Percentiles rank a stretch among this genome's conserved stretches.
Evolutionary conservation across 768 basidiomycete species (phyloP).

Genomic region (Naganishia onofrii): DNA sequence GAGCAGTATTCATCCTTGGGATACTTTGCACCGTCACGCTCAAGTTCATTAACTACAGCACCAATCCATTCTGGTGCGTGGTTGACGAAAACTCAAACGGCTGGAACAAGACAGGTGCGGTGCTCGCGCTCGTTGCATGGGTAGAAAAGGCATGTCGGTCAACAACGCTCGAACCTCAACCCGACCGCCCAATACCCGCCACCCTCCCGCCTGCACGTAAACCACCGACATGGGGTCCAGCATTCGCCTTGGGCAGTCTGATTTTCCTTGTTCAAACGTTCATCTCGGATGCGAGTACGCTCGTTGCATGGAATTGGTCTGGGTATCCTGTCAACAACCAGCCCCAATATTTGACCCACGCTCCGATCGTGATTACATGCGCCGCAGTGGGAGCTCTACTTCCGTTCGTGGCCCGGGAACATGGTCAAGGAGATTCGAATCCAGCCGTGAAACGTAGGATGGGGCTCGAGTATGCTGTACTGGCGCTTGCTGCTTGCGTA

Average conservation of each 20-base stretch:
- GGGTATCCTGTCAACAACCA: conserved; percentile 63
- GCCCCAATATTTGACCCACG: conserved; percentile 1
- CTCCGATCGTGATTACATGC: conserved; percentile 10
- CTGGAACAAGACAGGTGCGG: conserved; percentile 67
- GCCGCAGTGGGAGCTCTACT: neutral
- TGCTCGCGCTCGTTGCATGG: conserved; percentile 62
- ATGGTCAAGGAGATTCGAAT: neutral
- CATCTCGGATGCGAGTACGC: conserved; percentile 70
- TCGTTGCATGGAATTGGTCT: conserved; percentile 85
- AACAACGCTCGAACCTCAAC: conserved; percentile 27
- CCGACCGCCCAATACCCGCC: conserved; percentile 16
- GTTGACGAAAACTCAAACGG: conserved; percentile 65
- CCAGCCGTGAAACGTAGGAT: neutral
- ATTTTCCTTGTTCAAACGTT: conserved; percentile 71
- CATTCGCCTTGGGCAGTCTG: conserved; percentile 42
- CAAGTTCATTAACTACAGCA: conserved; percentile 75
- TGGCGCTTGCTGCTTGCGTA: conserved; percentile 47
- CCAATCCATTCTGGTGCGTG: conserved; percentile 84
- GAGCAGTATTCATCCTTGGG: conserved; percentile 52
- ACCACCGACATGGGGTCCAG: conserved; percentile 18
- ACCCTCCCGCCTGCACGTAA: neutral
- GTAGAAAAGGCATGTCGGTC: conserved; percentile 54
- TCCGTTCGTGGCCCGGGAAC: neutral
- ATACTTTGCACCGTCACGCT: conserved; percentile 65
- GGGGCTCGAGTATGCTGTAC: neutral